Evolutionary conservation across 148 eudicot genomes (phyloP), one percentile per base, ranked within the genome.

Genomic region (Cornus florida): DNA sequence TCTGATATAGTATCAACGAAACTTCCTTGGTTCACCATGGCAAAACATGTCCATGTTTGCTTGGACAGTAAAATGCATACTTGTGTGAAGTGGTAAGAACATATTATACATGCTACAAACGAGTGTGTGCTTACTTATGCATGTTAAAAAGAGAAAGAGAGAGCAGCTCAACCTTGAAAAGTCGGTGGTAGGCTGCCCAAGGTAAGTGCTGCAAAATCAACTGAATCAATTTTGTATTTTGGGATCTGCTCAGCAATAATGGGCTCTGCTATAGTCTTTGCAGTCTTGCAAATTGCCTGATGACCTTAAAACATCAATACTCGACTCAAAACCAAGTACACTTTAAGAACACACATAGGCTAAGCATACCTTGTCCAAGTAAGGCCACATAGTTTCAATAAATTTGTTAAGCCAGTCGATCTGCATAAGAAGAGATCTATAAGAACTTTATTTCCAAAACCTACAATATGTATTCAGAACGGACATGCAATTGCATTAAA

Each of bases 401-500:
- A 95, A 93, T 82, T 86, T 92, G 89, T 93, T 95, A 64, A 95
- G 92, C 99, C 99, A 95, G 83, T 95, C 98, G 79, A 95, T 69
- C 98, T 95, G 84, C 53, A 66, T 76, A 80, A 24, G 78, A 62
- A 62, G n/a, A 50, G 13, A 79, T 48, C 24, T 16, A 48, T n/a
- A 46, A 39, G 69, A 75, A 75, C n/a, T 46, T 39, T 60, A 5
- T 3, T 5, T 3, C 19, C 23, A 62, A 57, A 62, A 62, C 23
- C 66, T 62, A 62, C 7, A 62, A 20, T 62, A 62, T 57, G 19
- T 3, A 13, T 16, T 13, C 62, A 57, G 20, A 4, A 57, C 3
- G 6, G 62, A 19, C 3, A 57, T 57, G 62, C 20, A 57, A 43
- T 19, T 13, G 20, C 17, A 35, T 35, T 35, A 35, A 35, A 35